Conservation (phyloP, 345 rosid species). For the Lepidium aucheri region DNA sequence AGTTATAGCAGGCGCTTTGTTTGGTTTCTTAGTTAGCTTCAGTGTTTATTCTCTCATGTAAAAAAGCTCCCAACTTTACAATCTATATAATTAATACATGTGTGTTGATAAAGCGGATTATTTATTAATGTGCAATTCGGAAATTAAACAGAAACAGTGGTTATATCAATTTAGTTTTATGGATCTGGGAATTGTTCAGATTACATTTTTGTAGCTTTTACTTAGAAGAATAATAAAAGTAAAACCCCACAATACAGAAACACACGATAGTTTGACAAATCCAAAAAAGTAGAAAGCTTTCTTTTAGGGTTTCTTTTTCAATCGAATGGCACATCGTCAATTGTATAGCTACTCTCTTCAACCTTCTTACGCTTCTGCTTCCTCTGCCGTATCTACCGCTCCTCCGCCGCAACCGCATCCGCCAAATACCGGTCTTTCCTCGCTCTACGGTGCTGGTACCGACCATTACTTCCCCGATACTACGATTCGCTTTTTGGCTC, state of each 20-base stretch:
- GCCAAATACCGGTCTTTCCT: conserved; percentile 2
- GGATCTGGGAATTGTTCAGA: conserved; percentile 1
- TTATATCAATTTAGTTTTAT: conserved; percentile 6
- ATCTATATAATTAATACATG: background rate
- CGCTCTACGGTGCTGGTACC: conserved; percentile 20
- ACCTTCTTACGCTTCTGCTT: conserved; percentile 22
- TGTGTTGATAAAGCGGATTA: background rate
- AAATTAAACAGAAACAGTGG: background rate
- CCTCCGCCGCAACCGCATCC: conserved; percentile 13
- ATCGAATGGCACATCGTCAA: conserved; percentile 39
- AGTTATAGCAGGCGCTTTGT: conserved; percentile 68
- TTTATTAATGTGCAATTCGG: conserved; percentile 2
- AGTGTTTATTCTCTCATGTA: conserved; percentile 32
- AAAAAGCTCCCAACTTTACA: background rate
- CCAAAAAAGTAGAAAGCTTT: conserved; percentile 4
- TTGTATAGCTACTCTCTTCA: conserved; percentile 31
- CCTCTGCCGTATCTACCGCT: conserved; percentile 24
- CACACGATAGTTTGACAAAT: background rate
- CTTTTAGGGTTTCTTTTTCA: conserved; percentile 26
- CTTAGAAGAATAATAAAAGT: conserved; percentile 17
- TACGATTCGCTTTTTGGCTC: conserved; percentile 13
- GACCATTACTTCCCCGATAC: conserved; percentile 24
- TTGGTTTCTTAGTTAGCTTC: conserved; percentile 59
- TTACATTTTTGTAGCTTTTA: background rate
- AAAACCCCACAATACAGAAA: background rate